Evolutionary conservation across 495 filamentous ascomycete species (phyloP).

Genomic region (Lichenothelia convexa): DNA sequence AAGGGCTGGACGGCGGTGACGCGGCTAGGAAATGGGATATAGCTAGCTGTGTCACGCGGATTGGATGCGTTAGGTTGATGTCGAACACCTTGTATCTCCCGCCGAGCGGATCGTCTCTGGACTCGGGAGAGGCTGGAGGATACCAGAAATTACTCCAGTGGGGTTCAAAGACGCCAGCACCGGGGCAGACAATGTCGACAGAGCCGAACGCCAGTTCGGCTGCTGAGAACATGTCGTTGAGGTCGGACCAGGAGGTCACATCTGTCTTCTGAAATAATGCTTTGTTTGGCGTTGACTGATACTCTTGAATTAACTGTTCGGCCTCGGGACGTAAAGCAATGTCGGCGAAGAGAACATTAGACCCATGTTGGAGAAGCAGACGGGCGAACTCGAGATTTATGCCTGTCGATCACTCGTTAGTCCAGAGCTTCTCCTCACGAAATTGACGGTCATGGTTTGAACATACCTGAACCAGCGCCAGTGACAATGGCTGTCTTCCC

Average conservation of each 20-base stretch:
- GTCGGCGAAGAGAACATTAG: constrained; percentile 19
- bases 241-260: constrained; percentile 17
- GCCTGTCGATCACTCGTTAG: no score
- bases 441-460: no score
- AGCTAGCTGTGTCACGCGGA: constrained; percentile 22
- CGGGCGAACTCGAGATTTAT: constrained; percentile 17
- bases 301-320: constrained; percentile 9
- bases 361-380: constrained; percentile 10
- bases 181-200: constrained; percentile 17
- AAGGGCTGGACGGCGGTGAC: constrained; percentile 11
- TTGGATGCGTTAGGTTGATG: constrained; percentile 18
- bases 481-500: neutral
- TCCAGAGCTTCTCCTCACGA: no score
- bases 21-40: no score
- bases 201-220: constrained; percentile 17
- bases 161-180: constrained; percentile 23
- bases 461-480: constrained; percentile 1
- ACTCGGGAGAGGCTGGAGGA: no score
- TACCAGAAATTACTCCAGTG: constrained; percentile 17
- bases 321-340: constrained; percentile 15
- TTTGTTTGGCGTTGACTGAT: no score
- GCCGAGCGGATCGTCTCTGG: constrained; percentile 15
- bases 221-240: constrained; percentile 12
- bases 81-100: constrained; percentile 13
- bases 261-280: constrained; percentile 18